These are phyloP conservation scores for Sphaerosporella brunnea DNA, from an alignment of 495 filamentous ascomycete genomes.

Conservation along the genomic window DNA sequence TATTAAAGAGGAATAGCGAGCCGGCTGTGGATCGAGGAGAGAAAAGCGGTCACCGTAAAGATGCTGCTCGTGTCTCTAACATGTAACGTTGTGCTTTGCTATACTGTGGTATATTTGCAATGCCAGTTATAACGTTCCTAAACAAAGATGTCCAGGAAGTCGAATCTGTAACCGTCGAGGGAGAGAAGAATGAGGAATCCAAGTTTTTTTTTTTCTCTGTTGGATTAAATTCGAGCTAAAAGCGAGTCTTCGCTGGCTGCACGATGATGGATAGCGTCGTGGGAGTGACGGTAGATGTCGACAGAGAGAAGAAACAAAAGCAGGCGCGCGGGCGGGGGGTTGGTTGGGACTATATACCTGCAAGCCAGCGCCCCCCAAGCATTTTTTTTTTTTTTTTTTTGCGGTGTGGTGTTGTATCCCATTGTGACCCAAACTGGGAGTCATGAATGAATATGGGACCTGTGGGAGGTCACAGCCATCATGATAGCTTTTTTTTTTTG, in stretches of 20 bases:
- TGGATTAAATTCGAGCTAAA: neutral
- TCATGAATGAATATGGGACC: too few relatives aligned
- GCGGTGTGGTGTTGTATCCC: too few relatives aligned
- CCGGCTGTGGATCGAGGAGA: conserved; percentile 8
- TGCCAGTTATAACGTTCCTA: conserved; percentile 2
- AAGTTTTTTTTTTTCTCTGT: too few relatives aligned
- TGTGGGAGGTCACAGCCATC: too few relatives aligned
- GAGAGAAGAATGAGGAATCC: too few relatives aligned
- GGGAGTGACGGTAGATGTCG: neutral
- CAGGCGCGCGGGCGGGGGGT: neutral
- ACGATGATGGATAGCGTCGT: neutral
- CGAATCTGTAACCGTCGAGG: conserved; percentile 1
- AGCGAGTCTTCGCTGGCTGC: too few relatives aligned
- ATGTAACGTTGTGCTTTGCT: conserved; percentile 16
- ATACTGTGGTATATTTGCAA: neutral
- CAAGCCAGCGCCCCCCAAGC: too few relatives aligned
- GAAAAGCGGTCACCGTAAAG: conserved; percentile 8
- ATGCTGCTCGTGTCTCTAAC: conserved; percentile 24
- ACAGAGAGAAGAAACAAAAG: conserved; percentile 8
- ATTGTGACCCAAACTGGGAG: too few relatives aligned
- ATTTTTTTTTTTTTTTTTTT: too few relatives aligned
- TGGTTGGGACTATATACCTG: conserved; percentile 4
- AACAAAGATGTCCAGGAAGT: neutral
- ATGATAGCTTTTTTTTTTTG: too few relatives aligned
- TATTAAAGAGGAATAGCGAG: neutral